Base-by-base conservation (phyloP, 768 basidiomycete genomes). In the Chiua virens region DNA sequence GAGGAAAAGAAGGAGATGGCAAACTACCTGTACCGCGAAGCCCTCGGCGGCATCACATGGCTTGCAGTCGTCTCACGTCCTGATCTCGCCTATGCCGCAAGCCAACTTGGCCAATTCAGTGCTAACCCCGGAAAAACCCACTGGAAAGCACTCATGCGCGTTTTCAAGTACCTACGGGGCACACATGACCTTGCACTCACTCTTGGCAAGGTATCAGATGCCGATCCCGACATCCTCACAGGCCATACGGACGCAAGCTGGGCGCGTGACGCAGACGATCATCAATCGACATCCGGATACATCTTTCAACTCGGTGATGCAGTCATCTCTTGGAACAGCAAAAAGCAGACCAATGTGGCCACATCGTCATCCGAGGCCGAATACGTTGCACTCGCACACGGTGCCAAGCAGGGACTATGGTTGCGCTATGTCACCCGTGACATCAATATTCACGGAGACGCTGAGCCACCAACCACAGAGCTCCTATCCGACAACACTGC, bases 321-420 rank as follows among this genome's bases (percentile, higher is more conserved):
- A 5, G 25, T 8, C 25, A 4, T 27, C 4, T 27, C 68, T 3
- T 78, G 70, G 72, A 63, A 56, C 1, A 60, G 67, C 8, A 58
- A 57, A 36, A 70, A 71, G 37, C 74, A 75, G 50, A 49, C 56
- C 11, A 59, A 64, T 3, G 63, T 75, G 1, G 64, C 73, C 0
- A 58, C 66, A 1, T 75, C 71, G 2, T 72, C 71, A 2, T 65
- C 66, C 0, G 71, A 75, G 49, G 66, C 73, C 3, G 73, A 78
- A 52, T 76, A 77, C 52, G 66, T 73, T 28, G 67, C 65, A 1
- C 38, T 73, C 28, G 67, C 64, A 2, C 47, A 47, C 17, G 15
- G 38, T 7, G 21, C 47, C 5, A 52, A 53, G 28, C 62, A 68
- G 20, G 50, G 53, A 0, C 28, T 57, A 4, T 68, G 61, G 65